Conservation (phyloP, 176 grass and related monocot genomes). For the Bonia amplexicaulis region DNA sequence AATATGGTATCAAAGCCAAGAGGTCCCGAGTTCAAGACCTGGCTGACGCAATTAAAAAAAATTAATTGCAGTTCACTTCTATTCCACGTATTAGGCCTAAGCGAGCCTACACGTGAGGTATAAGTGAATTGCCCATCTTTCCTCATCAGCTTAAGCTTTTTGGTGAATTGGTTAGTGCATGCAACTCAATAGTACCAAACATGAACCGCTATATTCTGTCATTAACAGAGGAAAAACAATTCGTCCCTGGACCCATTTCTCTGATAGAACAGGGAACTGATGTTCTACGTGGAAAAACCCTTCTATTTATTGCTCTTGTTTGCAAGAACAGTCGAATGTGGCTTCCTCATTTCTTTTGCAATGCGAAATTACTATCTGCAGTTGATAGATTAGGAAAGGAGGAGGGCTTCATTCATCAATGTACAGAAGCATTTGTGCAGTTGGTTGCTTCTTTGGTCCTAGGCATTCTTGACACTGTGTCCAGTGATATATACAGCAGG, state of each 20-base stretch:
- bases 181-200: too few species aligned
- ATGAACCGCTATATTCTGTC: constrained; percentile 73
- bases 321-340: constrained; percentile 89
- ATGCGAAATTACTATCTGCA: constrained; percentile 71
- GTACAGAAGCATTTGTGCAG: constrained; percentile 74
- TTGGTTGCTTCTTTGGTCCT: constrained; percentile 63
- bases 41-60: too few species aligned
- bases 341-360: constrained; percentile 91
- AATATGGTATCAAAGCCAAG: too few species aligned
- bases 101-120: too few species aligned
- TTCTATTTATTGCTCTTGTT: constrained; percentile 84
- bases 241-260: constrained; percentile 66
- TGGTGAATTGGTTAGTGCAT: too few species aligned
- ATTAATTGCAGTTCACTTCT: too few species aligned
- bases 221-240: constrained; percentile 75
- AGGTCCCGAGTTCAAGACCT: too few species aligned
- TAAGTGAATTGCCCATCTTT: too few species aligned
- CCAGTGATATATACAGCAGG: constrained; percentile 78
- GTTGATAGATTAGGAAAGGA: constrained; percentile 88
- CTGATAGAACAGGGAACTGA: constrained; percentile 77
- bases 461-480: constrained; percentile 77
- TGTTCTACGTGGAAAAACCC: constrained; percentile 85
- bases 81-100: too few species aligned
- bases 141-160: too few species aligned
- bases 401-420: constrained; percentile 79